Conservation (phyloP, 164 flowering plant species). For the Chimonanthus salicifolius region DNA sequence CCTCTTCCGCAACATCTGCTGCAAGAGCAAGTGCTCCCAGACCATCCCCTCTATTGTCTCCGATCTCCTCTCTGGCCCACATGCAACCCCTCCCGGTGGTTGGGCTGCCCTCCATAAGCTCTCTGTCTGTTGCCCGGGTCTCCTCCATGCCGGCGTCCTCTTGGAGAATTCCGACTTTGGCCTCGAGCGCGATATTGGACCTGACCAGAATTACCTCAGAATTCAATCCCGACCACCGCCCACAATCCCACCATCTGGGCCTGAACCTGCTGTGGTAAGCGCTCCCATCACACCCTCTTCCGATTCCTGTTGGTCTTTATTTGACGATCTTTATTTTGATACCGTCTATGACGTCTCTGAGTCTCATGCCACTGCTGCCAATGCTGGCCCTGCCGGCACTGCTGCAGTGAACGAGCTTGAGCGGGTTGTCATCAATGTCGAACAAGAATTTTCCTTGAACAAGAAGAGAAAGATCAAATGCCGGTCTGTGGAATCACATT, state of each 20-base stretch:
- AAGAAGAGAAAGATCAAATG: constrained; percentile 35
- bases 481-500: constrained; percentile 44
- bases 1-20: constrained; percentile 48
- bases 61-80: constrained; percentile 38
- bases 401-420: constrained; percentile 7
- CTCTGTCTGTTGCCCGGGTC: constrained; percentile 90
- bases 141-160: constrained; percentile 75
- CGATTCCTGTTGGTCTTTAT: constrained; percentile 59
- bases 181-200: constrained; percentile 82
- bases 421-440: constrained; percentile 11
- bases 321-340: constrained; percentile 74
- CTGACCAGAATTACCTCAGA: constrained; percentile 39
- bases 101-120: constrained; percentile 84
- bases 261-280: background rate
- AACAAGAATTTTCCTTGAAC: constrained; percentile 9
- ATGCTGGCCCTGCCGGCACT: background rate
- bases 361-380: constrained; percentile 6
- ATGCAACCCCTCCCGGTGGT: constrained; percentile 42
- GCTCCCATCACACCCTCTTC: constrained; percentile 5
- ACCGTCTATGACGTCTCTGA: constrained; percentile 55
- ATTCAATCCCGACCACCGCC: background rate
- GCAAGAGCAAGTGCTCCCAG: constrained; percentile 46
- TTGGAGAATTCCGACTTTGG: constrained; percentile 88
- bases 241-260: background rate
- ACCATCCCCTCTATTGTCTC: constrained; percentile 59